These are phyloP conservation scores for Russula foetens DNA, from an alignment of 768 basidiomycete species.

Conservation along the genomic window DNA sequence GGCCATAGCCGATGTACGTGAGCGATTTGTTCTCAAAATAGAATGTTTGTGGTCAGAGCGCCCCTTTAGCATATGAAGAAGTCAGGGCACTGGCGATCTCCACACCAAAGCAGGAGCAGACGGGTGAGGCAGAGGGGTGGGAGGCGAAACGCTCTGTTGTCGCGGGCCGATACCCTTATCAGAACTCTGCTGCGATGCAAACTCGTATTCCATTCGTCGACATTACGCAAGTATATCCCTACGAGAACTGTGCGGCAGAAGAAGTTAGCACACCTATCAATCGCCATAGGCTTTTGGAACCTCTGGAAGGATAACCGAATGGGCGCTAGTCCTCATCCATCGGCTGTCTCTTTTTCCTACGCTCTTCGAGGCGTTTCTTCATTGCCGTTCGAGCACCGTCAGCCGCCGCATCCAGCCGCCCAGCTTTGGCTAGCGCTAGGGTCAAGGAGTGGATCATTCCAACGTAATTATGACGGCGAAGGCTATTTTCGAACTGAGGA, in stretches of 20 bases:
- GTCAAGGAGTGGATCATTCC: constrained; percentile 71
- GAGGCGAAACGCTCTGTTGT: background rate
- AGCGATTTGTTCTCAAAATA: background rate
- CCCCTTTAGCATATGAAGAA: background rate
- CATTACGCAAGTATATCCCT: constrained; percentile 9
- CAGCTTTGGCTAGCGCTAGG: constrained; percentile 64
- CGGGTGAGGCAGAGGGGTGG: background rate
- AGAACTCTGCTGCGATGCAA: constrained; percentile 2
- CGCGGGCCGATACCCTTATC: background rate
- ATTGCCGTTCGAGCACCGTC: constrained; percentile 37
- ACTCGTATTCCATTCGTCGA: constrained; percentile 2
- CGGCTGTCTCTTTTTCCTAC: constrained; percentile 33
- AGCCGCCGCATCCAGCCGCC: constrained; percentile 46
- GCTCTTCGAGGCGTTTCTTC: constrained; percentile 36
- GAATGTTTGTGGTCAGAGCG: background rate
- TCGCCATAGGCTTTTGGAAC: background rate
- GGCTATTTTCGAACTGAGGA: constrained; percentile 74
- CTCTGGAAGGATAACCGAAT: background rate
- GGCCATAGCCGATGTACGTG: background rate
- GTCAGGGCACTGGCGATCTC: background rate
- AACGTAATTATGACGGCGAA: constrained; percentile 81
- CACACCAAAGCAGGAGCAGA: background rate
- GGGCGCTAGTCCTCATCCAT: constrained; percentile 35
- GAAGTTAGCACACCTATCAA: constrained; percentile 2
- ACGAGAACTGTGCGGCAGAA: background rate